phyloP scores from a whole-genome alignment of 768 basidiomycete genomes.

The Rhizopogon rudus region DNA sequence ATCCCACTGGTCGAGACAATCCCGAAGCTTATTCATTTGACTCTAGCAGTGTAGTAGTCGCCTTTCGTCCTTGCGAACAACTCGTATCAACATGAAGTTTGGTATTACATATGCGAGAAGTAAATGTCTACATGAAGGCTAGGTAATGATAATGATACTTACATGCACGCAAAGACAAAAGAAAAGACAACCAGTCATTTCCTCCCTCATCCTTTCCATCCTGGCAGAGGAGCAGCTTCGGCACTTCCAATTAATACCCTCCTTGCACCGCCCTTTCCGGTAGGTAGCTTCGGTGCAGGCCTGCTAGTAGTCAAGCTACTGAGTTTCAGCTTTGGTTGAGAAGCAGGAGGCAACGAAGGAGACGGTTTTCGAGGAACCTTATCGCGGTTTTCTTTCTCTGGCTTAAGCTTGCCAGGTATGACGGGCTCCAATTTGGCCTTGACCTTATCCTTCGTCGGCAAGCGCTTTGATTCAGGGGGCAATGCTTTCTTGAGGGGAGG shows the following conservation, averaged over 20 bases:
- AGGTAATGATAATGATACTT: conserved; percentile 6
- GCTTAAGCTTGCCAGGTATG: conserved; percentile 23
- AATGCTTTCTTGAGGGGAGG: conserved; percentile 22
- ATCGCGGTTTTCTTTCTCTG: conserved; percentile 31
- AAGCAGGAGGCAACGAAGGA: conserved; percentile 14
- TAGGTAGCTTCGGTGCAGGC: conserved; percentile 26
- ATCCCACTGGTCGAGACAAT: conserved; percentile 40
- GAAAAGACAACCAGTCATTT: background rate
- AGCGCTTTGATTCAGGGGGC: conserved; percentile 13
- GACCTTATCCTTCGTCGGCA: conserved; percentile 34
- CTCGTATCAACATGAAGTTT: no score
- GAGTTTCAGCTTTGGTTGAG: conserved; percentile 9
- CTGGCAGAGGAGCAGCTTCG: conserved; percentile 50
- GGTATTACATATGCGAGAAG: background rate
- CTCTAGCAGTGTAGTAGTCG: background rate
- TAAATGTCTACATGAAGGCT: background rate
- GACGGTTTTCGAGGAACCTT: conserved; percentile 27
- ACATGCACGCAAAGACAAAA: conserved; percentile 7
- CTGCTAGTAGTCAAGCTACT: conserved; percentile 3
- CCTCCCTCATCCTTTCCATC: conserved; percentile 40
- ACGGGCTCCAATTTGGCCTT: conserved; percentile 28
- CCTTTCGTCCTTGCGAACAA: background rate
- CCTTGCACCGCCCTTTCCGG: conserved; percentile 47
- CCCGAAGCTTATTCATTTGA: background rate
- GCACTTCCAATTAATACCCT: conserved; percentile 64